phyloP scores from a whole-genome alignment of 768 basidiomycete species.

The Mycena sanguinolenta region DNA sequence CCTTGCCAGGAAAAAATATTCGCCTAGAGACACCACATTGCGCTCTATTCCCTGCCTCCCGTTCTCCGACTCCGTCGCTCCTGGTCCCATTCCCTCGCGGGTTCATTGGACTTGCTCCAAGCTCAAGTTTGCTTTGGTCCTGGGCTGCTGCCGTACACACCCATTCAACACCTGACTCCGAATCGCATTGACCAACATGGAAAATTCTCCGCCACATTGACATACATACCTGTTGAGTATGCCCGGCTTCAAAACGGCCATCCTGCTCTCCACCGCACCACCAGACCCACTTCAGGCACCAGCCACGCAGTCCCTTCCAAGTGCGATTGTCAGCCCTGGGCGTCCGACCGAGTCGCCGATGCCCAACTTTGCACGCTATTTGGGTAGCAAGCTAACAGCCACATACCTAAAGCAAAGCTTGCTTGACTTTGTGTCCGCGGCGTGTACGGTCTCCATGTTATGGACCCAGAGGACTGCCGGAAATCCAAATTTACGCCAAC shows the following conservation, averaged over 20 bases:
- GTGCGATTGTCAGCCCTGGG: slow-evolving; percentile 19
- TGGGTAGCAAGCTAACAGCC: slow-evolving; percentile 30
- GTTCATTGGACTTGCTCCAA: background rate
- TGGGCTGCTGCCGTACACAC: slow-evolving; percentile 30
- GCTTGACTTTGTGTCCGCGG: slow-evolving; percentile 24
- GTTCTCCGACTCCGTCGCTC: slow-evolving; percentile 35
- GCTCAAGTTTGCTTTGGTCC: slow-evolving; percentile 12
- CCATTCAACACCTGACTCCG: slow-evolving; percentile 22
- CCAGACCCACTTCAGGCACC: slow-evolving; percentile 14
- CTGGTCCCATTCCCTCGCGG: slow-evolving; percentile 19
- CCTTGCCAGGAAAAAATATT: slow-evolving; percentile 1
- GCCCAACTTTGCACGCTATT: slow-evolving; percentile 25
- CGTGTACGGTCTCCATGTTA: slow-evolving; percentile 22
- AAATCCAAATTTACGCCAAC: background rate
- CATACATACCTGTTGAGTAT: background rate
- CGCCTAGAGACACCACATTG: slow-evolving; percentile 17
- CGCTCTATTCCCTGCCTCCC: slow-evolving; percentile 30
- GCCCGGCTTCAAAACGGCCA: background rate
- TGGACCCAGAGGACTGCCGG: background rate
- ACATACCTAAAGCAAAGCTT: slow-evolving; percentile 23
- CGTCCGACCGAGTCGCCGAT: slow-evolving; percentile 19
- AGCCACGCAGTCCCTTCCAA: slow-evolving; percentile 10
- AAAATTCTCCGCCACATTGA: slow-evolving; percentile 35
- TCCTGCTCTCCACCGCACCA: background rate
- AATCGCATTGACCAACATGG: slow-evolving; percentile 22